Evolutionary conservation across 202 grass and related monocot species (phyloP), one percentile per base, ranked within the genome.

Genomic region (Setaria italica): DNA sequence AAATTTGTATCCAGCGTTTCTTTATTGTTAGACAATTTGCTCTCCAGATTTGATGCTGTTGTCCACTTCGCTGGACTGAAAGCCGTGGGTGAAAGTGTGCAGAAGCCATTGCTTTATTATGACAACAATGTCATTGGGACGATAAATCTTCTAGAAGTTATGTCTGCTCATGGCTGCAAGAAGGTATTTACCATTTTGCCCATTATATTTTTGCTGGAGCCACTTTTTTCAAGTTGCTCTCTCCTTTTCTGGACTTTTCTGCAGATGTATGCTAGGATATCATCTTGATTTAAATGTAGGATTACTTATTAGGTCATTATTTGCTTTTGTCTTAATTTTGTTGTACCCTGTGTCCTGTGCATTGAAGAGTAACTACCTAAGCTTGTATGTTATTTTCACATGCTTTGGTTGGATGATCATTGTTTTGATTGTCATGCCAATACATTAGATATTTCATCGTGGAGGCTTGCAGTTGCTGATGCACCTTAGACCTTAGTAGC

Each of bases 101-200:
- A 91, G 70, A 97, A 97, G 42, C 94, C 94, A 54, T 87, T 97
- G 87, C 90, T 97, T 77, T 97, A 97, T 86, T 97, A 94, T 78
- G 81, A 97, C 81, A 97, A 97, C 77, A 97, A 97, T 80, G 79
- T 97, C 32, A 87, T 87, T 70, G 90, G 94, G 19, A 97, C 94
- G 4, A 81, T 94, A 79, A 85, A 83, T 90, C 94, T 97, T 90
- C 83, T 97, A 56, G 94, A 97, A 83, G 89, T 90, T 74, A 97
- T 97, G 94, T 90, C 85, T 85, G 83, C 86, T 48, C 80, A 92
- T 37, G 92, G 92, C 66, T 97, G 94, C 70, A 97, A 94, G 84
- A 97, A 97, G 94, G 94, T 92, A 82, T 57, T 69, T 54, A 49
- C 84, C 58, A 25, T 85, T 88, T 53, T n/a, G 9, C 35, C 39